phyloP scores from a whole-genome alignment of 441 rosid genomes.

The Cnidoscolus chayamansa region DNA sequence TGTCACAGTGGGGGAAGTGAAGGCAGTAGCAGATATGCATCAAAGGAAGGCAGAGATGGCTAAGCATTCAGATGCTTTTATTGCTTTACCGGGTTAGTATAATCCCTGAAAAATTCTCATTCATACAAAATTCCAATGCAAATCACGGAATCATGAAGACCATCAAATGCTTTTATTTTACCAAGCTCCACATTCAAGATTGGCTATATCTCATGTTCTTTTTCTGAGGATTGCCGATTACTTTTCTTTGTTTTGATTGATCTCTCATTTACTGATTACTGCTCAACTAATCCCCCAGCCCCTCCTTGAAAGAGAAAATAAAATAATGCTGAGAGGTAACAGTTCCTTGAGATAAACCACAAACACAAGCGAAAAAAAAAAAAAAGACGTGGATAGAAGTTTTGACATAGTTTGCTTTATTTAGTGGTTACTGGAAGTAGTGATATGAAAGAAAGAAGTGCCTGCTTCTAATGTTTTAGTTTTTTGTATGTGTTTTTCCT shows the following conservation, averaged over 20 bases:
- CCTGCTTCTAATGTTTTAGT: neutral
- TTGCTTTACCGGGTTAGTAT: constrained; percentile 92
- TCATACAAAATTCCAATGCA: constrained; percentile 29
- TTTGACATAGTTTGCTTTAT: neutral
- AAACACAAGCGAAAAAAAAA: no score
- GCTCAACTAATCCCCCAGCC: neutral
- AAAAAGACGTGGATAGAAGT: neutral
- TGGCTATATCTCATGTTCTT: constrained; percentile 17
- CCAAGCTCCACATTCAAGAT: constrained; percentile 19
- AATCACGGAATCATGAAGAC: constrained; percentile 18
- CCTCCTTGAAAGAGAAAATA: neutral
- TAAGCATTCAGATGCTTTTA: constrained; percentile 97
- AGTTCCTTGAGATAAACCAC: neutral
- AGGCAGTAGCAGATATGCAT: constrained; percentile 98
- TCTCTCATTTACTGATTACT: constrained; percentile 13
- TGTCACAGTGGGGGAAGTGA: constrained; percentile 98
- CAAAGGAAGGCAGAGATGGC: constrained; percentile 99
- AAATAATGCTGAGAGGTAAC: neutral
- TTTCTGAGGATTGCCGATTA: constrained; percentile 10
- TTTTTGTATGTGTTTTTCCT: neutral
- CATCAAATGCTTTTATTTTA: constrained; percentile 25
- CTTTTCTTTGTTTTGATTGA: constrained; percentile 16
- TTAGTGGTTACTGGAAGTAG: neutral
- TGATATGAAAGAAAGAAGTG: constrained; percentile 1
- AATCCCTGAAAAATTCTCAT: constrained; percentile 28